These are phyloP conservation scores for Xylariales sp. DNA, from an alignment of 2,329 filamentous ascomycete genomes.

Conservation along the genomic window DNA sequence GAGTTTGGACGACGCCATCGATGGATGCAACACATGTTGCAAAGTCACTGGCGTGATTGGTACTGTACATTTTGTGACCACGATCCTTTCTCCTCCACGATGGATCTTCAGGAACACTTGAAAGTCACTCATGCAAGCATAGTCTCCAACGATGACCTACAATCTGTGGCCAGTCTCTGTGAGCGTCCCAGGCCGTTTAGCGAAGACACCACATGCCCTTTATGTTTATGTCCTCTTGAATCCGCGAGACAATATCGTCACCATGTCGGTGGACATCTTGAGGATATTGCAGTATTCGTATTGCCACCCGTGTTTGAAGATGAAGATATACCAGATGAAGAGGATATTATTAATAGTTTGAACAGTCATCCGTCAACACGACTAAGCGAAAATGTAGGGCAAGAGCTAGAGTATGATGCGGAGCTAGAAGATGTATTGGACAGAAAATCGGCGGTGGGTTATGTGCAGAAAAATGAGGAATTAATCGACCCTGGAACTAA, in stretches of 20 bases:
- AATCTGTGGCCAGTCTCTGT: background rate
- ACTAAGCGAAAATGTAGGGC: too few species aligned
- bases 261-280: background rate
- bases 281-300: background rate
- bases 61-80: background rate
- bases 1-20: conserved; percentile 15
- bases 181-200: background rate
- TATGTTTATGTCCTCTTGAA: background rate
- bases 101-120: background rate
- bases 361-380: too few species aligned
- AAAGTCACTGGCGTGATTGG: conserved; percentile 20
- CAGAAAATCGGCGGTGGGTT: too few species aligned
- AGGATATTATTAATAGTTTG: too few species aligned
- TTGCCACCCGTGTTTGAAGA: too few species aligned
- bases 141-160: background rate
- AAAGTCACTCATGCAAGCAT: background rate
- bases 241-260: background rate
- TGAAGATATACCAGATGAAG: too few species aligned
- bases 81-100: background rate
- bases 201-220: background rate
- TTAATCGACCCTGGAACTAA: too few species aligned
- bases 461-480: too few species aligned
- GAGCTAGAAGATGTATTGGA: too few species aligned
- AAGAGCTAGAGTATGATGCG: too few species aligned
- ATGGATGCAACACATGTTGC: conserved; percentile 19